Evolutionary conservation across 495 filamentous ascomycete genomes (phyloP).

Genomic region (Penicillium daleae): DNA sequence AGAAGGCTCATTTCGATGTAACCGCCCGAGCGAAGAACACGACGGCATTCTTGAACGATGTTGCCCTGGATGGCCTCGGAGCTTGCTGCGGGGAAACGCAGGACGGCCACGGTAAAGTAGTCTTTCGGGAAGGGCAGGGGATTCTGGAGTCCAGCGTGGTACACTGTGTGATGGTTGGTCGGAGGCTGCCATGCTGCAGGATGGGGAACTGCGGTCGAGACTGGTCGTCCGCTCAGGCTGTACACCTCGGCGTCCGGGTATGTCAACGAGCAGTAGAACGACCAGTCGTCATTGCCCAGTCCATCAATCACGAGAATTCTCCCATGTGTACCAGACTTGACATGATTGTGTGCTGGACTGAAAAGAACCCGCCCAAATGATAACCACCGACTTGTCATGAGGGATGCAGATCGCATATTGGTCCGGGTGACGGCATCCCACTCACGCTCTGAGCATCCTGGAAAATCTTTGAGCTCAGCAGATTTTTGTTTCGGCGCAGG

Average conservation of each 20-base stretch:
- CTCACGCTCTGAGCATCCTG: conserved; percentile 57
- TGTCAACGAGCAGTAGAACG: conserved; percentile 92
- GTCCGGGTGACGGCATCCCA: conserved; percentile 70
- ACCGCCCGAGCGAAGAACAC: conserved; percentile 87
- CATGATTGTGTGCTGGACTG: conserved; percentile 83
- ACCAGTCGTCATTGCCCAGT: conserved; percentile 92
- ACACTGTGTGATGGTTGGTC: conserved; percentile 83
- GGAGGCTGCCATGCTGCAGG: conserved; percentile 61
- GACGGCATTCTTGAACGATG: conserved; percentile 83
- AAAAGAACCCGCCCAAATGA: conserved; percentile 95
- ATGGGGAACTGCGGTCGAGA: conserved; percentile 39
- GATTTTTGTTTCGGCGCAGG: conserved; percentile 38
- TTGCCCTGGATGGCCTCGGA: conserved; percentile 76
- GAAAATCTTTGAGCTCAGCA: conserved; percentile 43
- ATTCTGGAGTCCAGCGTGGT: conserved; percentile 65
- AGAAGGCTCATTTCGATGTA: conserved; percentile 86
- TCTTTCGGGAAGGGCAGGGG: conserved; percentile 86
- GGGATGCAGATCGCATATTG: conserved; percentile 79
- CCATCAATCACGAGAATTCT: conserved; percentile 89
- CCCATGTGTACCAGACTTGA: conserved; percentile 63
- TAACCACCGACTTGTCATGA: conserved; percentile 84
- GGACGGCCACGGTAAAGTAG: conserved; percentile 82
- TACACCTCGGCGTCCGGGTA: conserved; percentile 87
- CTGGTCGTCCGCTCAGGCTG: conserved; percentile 55
- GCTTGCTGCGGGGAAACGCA: conserved; percentile 82